phyloP scores from a whole-genome alignment of 2,329 filamentous ascomycete genomes.

The Alternaria brassicicola region DNA sequence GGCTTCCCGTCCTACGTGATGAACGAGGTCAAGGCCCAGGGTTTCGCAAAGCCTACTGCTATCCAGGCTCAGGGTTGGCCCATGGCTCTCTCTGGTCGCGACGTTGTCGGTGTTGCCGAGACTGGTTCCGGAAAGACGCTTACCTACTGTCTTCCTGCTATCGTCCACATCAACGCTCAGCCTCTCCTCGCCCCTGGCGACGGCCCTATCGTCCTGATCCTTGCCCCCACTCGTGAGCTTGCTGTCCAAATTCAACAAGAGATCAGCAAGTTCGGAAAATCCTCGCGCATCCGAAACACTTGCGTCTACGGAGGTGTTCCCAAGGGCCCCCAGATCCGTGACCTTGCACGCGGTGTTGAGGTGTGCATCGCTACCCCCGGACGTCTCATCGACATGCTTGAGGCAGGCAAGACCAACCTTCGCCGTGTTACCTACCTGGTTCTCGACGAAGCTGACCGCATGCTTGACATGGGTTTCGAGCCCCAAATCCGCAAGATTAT shows the following conservation, averaged over 20 bases:
- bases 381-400: slow-evolving; percentile 97
- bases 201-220: slow-evolving; percentile 93
- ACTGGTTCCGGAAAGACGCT: slow-evolving; percentile 99
- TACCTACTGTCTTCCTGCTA: slow-evolving; percentile 96
- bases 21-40: slow-evolving; percentile 97
- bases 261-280: slow-evolving; percentile 98
- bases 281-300: slow-evolving; percentile 96
- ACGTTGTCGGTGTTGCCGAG: slow-evolving; percentile 98
- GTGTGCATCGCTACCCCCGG: slow-evolving; percentile 98
- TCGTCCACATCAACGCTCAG: slow-evolving; percentile 99
- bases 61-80: slow-evolving; percentile 99
- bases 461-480: slow-evolving; percentile 99
- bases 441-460: slow-evolving; percentile 97
- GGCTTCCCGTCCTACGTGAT: slow-evolving; percentile 97
- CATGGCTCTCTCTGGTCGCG: slow-evolving; percentile 96
- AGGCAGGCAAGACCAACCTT: slow-evolving; percentile 96
- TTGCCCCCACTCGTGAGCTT: slow-evolving; percentile 95
- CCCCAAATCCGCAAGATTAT: slow-evolving; percentile 99
- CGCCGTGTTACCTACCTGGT: slow-evolving; percentile 97
- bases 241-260: slow-evolving; percentile 98
- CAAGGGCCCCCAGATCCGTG: slow-evolving; percentile 95
- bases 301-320: slow-evolving; percentile 99
- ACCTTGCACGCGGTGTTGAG: slow-evolving; percentile 92
- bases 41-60: slow-evolving; percentile 89
- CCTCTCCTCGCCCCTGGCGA: slow-evolving; percentile 93